A percentile compares a stretch with the other conserved stretches of the same genome.
These are phyloP conservation scores for Tricholoma terreum DNA, from an alignment of 768 basidiomycete genomes.

Conservation along the genomic window DNA sequence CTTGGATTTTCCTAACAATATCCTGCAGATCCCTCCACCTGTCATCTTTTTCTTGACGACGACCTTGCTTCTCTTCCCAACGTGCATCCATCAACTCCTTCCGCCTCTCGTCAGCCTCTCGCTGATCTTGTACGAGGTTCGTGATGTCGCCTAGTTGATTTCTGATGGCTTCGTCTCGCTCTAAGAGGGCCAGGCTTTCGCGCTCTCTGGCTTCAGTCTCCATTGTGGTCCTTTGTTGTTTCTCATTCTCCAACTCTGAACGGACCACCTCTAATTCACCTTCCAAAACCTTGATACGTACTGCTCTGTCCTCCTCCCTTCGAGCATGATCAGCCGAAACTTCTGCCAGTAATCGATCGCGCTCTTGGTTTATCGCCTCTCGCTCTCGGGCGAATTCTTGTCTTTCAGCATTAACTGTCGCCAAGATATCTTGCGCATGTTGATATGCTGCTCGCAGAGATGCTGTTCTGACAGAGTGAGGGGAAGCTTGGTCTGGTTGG, in stretches of 20 bases:
- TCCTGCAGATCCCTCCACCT: slow-evolving; percentile 56
- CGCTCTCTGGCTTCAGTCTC: slow-evolving; percentile 64
- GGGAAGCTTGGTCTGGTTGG: slow-evolving; percentile 22
- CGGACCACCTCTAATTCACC: slow-evolving; percentile 57
- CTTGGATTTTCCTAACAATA: slow-evolving; percentile 57
- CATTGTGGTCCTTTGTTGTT: slow-evolving; percentile 51
- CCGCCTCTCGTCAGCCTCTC: slow-evolving; percentile 57
- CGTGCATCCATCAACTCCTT: slow-evolving; percentile 57
- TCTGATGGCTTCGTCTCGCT: slow-evolving; percentile 59
- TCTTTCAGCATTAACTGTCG: slow-evolving; percentile 55
- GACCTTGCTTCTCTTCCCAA: slow-evolving; percentile 57
- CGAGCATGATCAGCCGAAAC: slow-evolving; percentile 47
- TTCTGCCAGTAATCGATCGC: slow-evolving; percentile 46
- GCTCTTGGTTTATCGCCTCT: slow-evolving; percentile 52
- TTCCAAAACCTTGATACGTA: slow-evolving; percentile 57
- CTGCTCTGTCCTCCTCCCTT: slow-evolving; percentile 47
- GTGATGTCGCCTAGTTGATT: slow-evolving; percentile 69
- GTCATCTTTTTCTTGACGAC: slow-evolving; percentile 57
- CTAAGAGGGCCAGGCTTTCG: slow-evolving; percentile 52
- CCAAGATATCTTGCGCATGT: slow-evolving; percentile 55
- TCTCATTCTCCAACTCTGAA: slow-evolving; percentile 62
- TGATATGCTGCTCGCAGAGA: slow-evolving; percentile 53
- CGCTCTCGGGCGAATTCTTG: slow-evolving; percentile 56
- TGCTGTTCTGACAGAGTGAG: slow-evolving; percentile 37
- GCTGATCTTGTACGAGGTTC: slow-evolving; percentile 66